phyloP scores from a whole-genome alignment of 2,329 filamentous ascomycete species.

The Monosporascus sp. region DNA sequence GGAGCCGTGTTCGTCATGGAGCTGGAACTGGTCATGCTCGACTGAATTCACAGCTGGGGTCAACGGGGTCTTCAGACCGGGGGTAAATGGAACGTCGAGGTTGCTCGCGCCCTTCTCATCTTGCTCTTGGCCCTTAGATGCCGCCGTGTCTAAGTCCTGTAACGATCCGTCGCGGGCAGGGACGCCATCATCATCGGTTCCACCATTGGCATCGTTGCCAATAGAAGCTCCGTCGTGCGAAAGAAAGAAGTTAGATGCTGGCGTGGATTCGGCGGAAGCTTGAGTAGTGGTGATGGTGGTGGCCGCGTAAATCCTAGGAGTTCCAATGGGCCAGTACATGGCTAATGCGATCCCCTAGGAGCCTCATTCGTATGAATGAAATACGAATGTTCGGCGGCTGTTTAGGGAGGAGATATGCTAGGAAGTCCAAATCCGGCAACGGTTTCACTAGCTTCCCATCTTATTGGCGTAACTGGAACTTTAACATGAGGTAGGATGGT shows the following conservation, averaged over 20 bases:
- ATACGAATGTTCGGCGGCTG: slow-evolving; percentile 2
- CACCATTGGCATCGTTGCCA: slow-evolving; percentile 28
- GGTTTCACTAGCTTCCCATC: slow-evolving; percentile 10
- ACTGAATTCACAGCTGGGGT: slow-evolving; percentile 56
- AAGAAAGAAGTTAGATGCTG: slow-evolving; percentile 37
- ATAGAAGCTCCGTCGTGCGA: slow-evolving; percentile 56
- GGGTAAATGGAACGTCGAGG: slow-evolving; percentile 28
- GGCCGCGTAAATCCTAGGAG: slow-evolving; percentile 76
- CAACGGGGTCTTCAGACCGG: slow-evolving; percentile 45
- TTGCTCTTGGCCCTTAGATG: slow-evolving; percentile 17
- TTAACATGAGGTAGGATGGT: too few species aligned
- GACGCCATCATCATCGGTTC: slow-evolving; percentile 14
- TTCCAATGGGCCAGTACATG: slow-evolving; percentile 92
- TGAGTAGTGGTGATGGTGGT: slow-evolving; percentile 67
- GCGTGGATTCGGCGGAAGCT: slow-evolving; percentile 33
- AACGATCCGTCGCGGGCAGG: slow-evolving; percentile 28
- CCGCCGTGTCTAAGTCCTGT: slow-evolving; percentile 15
- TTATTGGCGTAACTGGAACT: too few species aligned
- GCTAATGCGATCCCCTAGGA: slow-evolving; percentile 30
- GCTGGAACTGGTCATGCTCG: slow-evolving; percentile 42
- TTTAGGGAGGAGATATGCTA: slow-evolving; percentile 5
- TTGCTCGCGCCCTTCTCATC: slow-evolving; percentile 24
- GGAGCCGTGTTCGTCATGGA: slow-evolving; percentile 13
- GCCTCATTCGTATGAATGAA: slow-evolving; percentile 25
- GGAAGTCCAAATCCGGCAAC: slow-evolving; percentile 7